These are phyloP conservation scores for Lizonia empirigonia DNA, from an alignment of 2,329 filamentous ascomycete species.

Conservation along the genomic window DNA sequence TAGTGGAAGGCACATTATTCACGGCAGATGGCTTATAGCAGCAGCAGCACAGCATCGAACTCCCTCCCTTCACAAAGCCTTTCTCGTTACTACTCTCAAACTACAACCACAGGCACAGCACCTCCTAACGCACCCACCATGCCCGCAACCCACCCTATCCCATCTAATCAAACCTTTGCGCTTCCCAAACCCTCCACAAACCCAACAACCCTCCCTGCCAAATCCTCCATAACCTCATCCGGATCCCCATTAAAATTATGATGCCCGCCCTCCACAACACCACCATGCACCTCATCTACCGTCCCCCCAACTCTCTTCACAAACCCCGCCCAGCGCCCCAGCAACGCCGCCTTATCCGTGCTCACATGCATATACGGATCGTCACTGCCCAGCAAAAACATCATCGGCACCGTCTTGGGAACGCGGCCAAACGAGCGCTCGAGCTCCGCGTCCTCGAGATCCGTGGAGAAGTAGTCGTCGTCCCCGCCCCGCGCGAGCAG, in stretches of 20 bases:
- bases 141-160: not conserved
- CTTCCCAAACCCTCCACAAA: slow-evolving; percentile 51
- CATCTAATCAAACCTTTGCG: not conserved
- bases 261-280: slow-evolving; percentile 56
- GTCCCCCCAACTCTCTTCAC: slow-evolving; percentile 52
- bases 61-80: not conserved
- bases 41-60: no score
- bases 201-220: slow-evolving; percentile 57
- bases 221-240: slow-evolving; percentile 54
- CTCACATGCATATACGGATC: slow-evolving; percentile 68
- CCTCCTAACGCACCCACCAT: not conserved
- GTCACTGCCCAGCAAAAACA: slow-evolving; percentile 68
- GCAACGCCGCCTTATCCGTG: slow-evolving; percentile 63
- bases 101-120: not conserved
- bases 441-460: slow-evolving; percentile 66
- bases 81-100: no score
- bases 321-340: slow-evolving; percentile 62
- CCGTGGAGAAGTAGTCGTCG: slow-evolving; percentile 88
- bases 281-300: slow-evolving; percentile 57
- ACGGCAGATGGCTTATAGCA: no score
- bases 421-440: slow-evolving; percentile 69
- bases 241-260: slow-evolving; percentile 59
- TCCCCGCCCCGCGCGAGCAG: slow-evolving; percentile 66
- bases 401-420: slow-evolving; percentile 56
- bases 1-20: no score